Evolutionary conservation across 2,329 filamentous ascomycete species (phyloP).

Genomic region (Dryadomyces quercus-mongolicae): DNA sequence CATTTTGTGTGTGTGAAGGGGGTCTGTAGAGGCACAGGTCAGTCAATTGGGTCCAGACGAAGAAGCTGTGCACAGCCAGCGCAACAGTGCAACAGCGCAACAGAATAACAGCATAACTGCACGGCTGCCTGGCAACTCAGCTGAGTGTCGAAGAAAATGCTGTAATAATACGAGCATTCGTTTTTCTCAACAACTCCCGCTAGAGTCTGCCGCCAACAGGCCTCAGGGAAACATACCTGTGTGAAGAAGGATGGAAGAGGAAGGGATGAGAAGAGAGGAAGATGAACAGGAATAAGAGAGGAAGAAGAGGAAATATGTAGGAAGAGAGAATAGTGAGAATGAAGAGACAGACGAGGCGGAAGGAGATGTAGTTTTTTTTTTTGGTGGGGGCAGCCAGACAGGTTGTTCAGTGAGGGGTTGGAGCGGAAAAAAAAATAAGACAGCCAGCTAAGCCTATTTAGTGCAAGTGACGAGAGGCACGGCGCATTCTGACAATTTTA

Average conservation of each 20-base stretch:
- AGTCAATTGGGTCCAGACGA: slow-evolving; percentile 2
- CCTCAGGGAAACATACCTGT: background rate
- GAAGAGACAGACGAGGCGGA: background rate
- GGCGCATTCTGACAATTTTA: background rate
- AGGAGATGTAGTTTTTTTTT: background rate
- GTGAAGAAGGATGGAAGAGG: slow-evolving; percentile 12
- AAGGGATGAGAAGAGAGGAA: slow-evolving; percentile 10
- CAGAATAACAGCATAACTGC: no score
- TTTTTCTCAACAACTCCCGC: no score
- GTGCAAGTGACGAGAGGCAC: background rate
- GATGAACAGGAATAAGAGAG: slow-evolving; percentile 7
- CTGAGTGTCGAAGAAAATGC: no score
- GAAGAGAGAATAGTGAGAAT: slow-evolving; percentile 2
- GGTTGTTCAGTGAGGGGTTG: slow-evolving; percentile 1
- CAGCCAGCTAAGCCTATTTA: background rate
- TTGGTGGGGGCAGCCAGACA: slow-evolving; percentile 1
- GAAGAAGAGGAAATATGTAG: slow-evolving; percentile 1
- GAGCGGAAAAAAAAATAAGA: background rate
- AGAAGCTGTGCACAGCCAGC: no score
- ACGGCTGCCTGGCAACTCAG: no score
- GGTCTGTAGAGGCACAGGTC: background rate
- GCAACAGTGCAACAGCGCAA: no score
- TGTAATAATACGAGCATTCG: no score
- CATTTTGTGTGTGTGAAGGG: slow-evolving; percentile 35
- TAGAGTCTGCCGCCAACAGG: no score